A percentile compares a stretch with the other conserved stretches of the same genome.
Conservation (phyloP, 1,284 basidiomycete genomes). For the Trametes versicolor region DNA sequence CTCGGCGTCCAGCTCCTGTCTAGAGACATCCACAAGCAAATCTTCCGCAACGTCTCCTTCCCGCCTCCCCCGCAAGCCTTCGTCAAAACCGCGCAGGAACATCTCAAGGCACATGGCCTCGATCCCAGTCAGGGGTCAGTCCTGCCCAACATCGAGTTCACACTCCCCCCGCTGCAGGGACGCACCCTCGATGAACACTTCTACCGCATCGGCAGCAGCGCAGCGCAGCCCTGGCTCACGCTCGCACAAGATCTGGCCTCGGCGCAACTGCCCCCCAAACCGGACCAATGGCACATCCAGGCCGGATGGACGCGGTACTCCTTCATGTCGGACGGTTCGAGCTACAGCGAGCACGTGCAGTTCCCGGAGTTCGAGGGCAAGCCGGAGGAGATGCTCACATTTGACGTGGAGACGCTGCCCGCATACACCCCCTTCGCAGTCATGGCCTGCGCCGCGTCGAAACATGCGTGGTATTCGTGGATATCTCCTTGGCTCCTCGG, state of each 20-base stretch:
- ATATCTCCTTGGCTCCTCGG: conserved; percentile 93
- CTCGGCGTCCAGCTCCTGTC: conserved; percentile 95
- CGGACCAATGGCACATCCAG: conserved; percentile 78
- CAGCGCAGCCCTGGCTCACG: conserved; percentile 85
- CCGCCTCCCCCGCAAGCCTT: conserved; percentile 70
- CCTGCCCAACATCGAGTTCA: conserved; percentile 82
- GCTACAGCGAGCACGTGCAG: conserved; percentile 70
- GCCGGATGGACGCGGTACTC: conserved; percentile 95
- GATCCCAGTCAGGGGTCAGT: conserved; percentile 84
- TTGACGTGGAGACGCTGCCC: conserved; percentile 97
- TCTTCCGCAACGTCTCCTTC: conserved; percentile 81
- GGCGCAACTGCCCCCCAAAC: conserved; percentile 67
- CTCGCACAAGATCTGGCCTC: conserved; percentile 75
- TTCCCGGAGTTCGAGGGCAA: conserved; percentile 67
- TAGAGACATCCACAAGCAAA: conserved; percentile 79
- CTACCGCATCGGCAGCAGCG: conserved; percentile 76
- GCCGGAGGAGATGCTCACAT: conserved; percentile 82
- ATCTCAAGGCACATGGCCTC: conserved; percentile 84
- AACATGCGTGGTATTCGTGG: conserved; percentile 95
- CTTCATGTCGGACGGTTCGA: conserved; percentile 69
- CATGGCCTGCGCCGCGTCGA: conserved; percentile 90
- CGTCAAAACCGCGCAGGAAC: conserved; percentile 81
- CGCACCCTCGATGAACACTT: conserved; percentile 91
- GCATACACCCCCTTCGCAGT: conserved; percentile 84
- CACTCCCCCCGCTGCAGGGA: conserved; percentile 88